These are phyloP conservation scores for Neolentinus lepideus DNA, from an alignment of 1,284 basidiomycete species.

Conservation along the genomic window DNA sequence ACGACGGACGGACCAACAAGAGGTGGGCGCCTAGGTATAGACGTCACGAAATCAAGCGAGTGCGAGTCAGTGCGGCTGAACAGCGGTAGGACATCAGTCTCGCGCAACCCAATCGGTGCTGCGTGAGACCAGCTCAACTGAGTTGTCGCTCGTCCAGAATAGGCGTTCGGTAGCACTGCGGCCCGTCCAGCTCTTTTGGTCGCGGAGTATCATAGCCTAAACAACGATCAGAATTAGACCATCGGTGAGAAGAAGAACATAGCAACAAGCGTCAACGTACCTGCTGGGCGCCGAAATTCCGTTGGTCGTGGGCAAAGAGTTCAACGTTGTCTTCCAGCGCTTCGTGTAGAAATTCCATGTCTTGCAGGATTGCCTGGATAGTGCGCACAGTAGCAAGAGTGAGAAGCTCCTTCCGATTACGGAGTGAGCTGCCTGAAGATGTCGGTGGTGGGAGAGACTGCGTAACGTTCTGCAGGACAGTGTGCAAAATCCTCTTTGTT, in stretches of 20 bases:
- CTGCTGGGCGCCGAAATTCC: slow-evolving; percentile 92
- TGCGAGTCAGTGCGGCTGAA: neutral
- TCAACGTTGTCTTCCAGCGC: slow-evolving; percentile 88
- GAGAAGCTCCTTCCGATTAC: slow-evolving; percentile 71
- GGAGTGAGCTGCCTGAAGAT: slow-evolving; percentile 34
- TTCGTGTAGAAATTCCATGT: slow-evolving; percentile 79
- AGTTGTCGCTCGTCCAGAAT: slow-evolving; percentile 86
- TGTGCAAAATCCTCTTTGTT: slow-evolving; percentile 82
- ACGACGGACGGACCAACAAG: neutral
- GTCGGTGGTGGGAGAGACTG: slow-evolving; percentile 53
- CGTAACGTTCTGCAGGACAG: slow-evolving; percentile 75
- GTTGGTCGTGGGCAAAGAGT: slow-evolving; percentile 81
- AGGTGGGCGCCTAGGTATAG: neutral
- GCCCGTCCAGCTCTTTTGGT: slow-evolving; percentile 90
- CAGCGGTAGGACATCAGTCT: slow-evolving; percentile 36
- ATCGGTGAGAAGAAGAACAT: slow-evolving; percentile 3
- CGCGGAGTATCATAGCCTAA: slow-evolving; percentile 86
- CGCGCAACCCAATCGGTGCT: slow-evolving; percentile 80
- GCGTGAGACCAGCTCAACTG: slow-evolving; percentile 73
- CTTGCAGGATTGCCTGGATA: slow-evolving; percentile 78
- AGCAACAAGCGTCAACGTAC: slow-evolving; percentile 31
- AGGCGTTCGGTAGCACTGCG: slow-evolving; percentile 80
- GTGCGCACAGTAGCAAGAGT: slow-evolving; percentile 65
- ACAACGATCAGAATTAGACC: slow-evolving; percentile 9
- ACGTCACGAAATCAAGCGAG: neutral